Conservation (phyloP, 441 rosid species). For the Gossypium davidsonii region DNA sequence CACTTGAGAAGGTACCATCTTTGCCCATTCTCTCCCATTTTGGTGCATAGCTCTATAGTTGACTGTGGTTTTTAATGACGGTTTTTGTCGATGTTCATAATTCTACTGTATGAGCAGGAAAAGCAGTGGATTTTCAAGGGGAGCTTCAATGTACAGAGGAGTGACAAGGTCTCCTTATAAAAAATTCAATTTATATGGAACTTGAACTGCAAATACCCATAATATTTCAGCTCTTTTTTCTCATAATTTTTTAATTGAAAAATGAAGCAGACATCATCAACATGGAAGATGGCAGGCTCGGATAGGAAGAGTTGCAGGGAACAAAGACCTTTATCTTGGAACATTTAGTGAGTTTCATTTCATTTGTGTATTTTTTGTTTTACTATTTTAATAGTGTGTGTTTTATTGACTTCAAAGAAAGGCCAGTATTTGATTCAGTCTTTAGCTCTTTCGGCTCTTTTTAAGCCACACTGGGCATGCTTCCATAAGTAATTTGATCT, state of each 20-base stretch:
- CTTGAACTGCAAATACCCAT: not conserved
- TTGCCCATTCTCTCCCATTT: not conserved
- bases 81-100: not conserved
- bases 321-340: conserved; percentile 95
- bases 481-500: conserved; percentile 6
- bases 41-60: conserved; percentile 8
- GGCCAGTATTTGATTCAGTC: not conserved
- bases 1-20: conserved; percentile 68
- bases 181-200: not conserved
- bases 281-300: conserved; percentile 99
- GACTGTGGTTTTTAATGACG: not conserved
- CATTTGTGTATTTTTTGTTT: not conserved
- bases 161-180: conserved; percentile 18
- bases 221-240: not conserved
- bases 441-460: conserved; percentile 2
- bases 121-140: conserved; percentile 98
- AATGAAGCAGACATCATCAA: conserved; percentile 68
- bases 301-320: conserved; percentile 94
- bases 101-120: conserved; percentile 40
- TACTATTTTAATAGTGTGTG: not conserved
- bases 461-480: conserved; percentile 4
- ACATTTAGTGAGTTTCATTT: conserved; percentile 62
- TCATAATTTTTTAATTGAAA: not conserved
- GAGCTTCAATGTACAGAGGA: conserved; percentile 38
- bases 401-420: conserved; percentile 14